These are phyloP conservation scores for Aechmea fasciata DNA, from an alignment of 176 grass and related monocot species.

Conservation along the genomic window DNA sequence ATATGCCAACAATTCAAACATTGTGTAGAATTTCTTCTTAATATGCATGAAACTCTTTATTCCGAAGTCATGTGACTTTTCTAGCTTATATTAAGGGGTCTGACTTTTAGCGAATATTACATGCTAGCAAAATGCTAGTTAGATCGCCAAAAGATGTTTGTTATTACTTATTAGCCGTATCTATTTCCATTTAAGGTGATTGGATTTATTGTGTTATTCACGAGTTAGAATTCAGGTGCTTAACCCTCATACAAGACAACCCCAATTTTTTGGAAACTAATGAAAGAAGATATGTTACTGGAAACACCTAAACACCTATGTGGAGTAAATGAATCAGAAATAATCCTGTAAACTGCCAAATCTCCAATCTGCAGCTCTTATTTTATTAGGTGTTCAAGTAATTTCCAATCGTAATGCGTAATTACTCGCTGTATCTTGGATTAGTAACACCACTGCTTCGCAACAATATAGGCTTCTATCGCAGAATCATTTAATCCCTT, in stretches of 20 bases:
- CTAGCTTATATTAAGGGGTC: neutral
- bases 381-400: too few species aligned
- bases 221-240: neutral
- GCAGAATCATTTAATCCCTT: conserved; percentile 3
- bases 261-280: too few species aligned
- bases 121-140: too few species aligned
- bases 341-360: too few species aligned
- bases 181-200: neutral
- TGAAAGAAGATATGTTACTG: too few species aligned
- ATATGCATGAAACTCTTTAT: neutral
- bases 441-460: neutral
- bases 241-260: neutral
- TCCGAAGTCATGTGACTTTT: neutral
- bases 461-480: neutral
- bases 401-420: too few species aligned
- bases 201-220: neutral
- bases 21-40: neutral
- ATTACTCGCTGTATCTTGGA: neutral
- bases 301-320: too few species aligned
- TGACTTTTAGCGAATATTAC: too few species aligned
- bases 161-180: neutral
- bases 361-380: too few species aligned
- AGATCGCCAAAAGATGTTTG: too few species aligned
- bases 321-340: too few species aligned
- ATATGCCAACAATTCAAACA: neutral